Conservation (phyloP, 345 rosid genomes). For the Eucalyptus pauciflora region DNA sequence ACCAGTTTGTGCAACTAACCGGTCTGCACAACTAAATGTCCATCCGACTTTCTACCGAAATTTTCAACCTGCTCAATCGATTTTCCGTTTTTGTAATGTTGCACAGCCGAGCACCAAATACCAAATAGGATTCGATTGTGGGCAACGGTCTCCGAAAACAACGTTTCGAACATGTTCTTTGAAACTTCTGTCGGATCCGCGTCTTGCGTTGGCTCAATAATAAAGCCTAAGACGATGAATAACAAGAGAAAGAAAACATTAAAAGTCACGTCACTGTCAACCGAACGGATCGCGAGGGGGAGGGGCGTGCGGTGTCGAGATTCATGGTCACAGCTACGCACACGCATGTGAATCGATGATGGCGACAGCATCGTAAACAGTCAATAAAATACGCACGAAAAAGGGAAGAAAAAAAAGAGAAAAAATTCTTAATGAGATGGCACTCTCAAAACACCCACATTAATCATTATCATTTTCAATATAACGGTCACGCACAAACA, state of each 20-base stretch:
- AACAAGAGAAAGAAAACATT: neutral
- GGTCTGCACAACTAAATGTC: neutral
- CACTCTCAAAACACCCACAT: neutral
- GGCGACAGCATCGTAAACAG: neutral
- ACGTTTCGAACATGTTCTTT: neutral
- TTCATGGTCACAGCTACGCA: neutral
- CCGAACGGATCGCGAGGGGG: neutral
- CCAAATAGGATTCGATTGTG: neutral
- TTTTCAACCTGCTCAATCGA: neutral
- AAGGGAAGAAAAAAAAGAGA: too few species aligned
- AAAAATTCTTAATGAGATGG: neutral
- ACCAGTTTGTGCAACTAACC: neutral
- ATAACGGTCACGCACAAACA: neutral
- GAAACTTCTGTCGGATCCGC: neutral
- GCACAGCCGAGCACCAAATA: neutral
- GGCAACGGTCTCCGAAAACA: neutral
- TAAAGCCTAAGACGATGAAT: neutral
- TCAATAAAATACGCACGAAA: neutral
- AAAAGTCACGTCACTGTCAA: neutral
- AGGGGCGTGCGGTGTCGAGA: neutral
- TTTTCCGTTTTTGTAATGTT: neutral
- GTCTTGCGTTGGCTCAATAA: neutral
- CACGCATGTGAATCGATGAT: neutral
- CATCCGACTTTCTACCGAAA: neutral
- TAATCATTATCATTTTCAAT: neutral